Evolutionary conservation across 306 rosid genomes (phyloP).

Genomic region (Sindora glabra): DNA sequence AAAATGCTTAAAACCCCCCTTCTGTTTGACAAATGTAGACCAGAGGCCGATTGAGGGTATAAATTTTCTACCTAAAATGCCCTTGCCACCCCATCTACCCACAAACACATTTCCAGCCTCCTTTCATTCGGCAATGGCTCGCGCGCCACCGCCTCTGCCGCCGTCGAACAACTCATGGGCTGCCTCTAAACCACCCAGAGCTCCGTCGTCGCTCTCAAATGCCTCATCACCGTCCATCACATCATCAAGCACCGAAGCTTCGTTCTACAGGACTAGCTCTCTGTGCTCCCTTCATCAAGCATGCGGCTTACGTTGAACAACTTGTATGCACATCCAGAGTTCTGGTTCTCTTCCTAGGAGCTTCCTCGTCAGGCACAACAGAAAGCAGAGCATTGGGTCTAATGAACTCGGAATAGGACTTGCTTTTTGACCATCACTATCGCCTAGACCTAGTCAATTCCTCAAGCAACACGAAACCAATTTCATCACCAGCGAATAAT

Average conservation of each 20-base stretch:
- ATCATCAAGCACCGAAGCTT: constrained; percentile 53
- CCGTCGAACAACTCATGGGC: constrained; percentile 65
- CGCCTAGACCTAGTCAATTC: no score
- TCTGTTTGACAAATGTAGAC: no score
- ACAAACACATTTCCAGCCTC: constrained; percentile 42
- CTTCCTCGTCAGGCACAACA: neutral
- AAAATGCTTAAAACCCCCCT: no score
- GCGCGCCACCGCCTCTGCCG: constrained; percentile 72
- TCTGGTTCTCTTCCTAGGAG: constrained; percentile 48
- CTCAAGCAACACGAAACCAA: no score
- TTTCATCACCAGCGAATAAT: no score
- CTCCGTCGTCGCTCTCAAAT: constrained; percentile 89
- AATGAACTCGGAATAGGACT: constrained; percentile 28
- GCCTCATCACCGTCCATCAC: constrained; percentile 65
- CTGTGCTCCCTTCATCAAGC: constrained; percentile 63
- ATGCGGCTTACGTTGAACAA: constrained; percentile 55
- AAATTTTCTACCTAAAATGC: no score
- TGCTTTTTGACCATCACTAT: no score
- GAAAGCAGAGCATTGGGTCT: constrained; percentile 25
- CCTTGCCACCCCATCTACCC: constrained; percentile 48
- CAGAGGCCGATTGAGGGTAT: no score
- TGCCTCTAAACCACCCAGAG: constrained; percentile 58
- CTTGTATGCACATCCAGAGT: constrained; percentile 38
- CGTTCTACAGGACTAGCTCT: constrained; percentile 84
- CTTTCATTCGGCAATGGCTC: constrained; percentile 61